These are phyloP conservation scores for Penicillium dipodomyicola DNA, from an alignment of 495 filamentous ascomycete genomes.

Conservation along the genomic window DNA sequence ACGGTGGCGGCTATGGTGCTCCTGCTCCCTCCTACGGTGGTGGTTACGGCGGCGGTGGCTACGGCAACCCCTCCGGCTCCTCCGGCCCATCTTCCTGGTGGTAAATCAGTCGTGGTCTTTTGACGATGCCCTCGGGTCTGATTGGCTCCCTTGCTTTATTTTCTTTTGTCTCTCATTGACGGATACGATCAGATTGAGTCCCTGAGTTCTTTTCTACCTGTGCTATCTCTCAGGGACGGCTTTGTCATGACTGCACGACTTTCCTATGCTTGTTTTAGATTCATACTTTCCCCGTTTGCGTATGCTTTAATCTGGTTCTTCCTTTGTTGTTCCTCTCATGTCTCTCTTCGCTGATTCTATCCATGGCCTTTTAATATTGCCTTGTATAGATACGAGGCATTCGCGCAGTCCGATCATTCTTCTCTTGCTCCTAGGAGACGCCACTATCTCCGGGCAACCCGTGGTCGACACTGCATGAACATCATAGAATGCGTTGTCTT, in stretches of 20 bases:
- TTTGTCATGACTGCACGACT: slow-evolving; percentile 53
- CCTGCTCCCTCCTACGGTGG: slow-evolving; percentile 34
- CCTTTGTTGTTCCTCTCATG: slow-evolving; percentile 22
- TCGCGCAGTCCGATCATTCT: slow-evolving; percentile 44
- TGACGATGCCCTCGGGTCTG: slow-evolving; percentile 49
- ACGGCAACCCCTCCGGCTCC: slow-evolving; percentile 82
- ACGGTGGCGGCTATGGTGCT: slow-evolving; percentile 45
- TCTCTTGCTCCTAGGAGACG: slow-evolving; percentile 37
- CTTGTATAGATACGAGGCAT: slow-evolving; percentile 45
- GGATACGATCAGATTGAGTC: slow-evolving; percentile 50
- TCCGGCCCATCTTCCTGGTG: slow-evolving; percentile 90
- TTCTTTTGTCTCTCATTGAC: slow-evolving; percentile 40
- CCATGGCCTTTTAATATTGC: slow-evolving; percentile 35
- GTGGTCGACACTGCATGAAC: slow-evolving; percentile 60
- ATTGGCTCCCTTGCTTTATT: slow-evolving; percentile 42
- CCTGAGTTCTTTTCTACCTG: slow-evolving; percentile 46
- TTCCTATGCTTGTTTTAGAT: slow-evolving; percentile 31
- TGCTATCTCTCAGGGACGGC: slow-evolving; percentile 46
- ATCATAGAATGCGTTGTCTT: slow-evolving; percentile 76
- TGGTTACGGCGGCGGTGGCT: slow-evolving; percentile 49
- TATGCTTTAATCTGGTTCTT: slow-evolving; percentile 24
- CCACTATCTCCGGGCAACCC: slow-evolving; percentile 39
- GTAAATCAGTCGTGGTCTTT: slow-evolving; percentile 63
- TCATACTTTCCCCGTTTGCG: slow-evolving; percentile 19
- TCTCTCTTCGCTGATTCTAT: slow-evolving; percentile 22